Percentiles rank a stretch among this genome's conserved stretches.
Evolutionary conservation across 2,329 filamentous ascomycete genomes (phyloP).

Genomic region (Aureobasidium sp.): DNA sequence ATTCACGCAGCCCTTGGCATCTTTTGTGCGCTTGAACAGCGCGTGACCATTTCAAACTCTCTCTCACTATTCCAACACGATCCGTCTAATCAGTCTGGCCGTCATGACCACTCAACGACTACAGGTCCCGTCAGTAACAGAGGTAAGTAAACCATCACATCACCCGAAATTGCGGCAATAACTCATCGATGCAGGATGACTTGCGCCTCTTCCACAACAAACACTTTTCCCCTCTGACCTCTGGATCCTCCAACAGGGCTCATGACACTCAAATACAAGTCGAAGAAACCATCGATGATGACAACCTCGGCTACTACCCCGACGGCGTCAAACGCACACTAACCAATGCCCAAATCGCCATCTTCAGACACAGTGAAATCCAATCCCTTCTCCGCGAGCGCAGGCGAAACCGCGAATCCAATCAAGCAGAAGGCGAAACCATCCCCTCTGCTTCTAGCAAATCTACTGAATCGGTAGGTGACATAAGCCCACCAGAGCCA

Average conservation of each 20-base stretch:
- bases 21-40: background rate
- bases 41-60: background rate
- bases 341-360: conserved; percentile 83
- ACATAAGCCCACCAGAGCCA: background rate
- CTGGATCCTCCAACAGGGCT: conserved; percentile 9
- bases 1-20: background rate
- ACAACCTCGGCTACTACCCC: conserved; percentile 72
- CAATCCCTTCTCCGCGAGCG: conserved; percentile 52
- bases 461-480: background rate
- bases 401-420: conserved; percentile 14
- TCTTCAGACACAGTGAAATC: conserved; percentile 85
- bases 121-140: background rate
- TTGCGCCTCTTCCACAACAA: conserved; percentile 1
- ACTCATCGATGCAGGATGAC: background rate
- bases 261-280: background rate
- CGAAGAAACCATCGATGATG: conserved; percentile 35
- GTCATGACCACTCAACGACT: background rate
- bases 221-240: background rate
- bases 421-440: background rate
- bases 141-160: background rate
- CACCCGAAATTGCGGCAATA: rapidly evolving
- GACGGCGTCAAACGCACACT: conserved; percentile 85
- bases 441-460: background rate
- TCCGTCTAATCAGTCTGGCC: background rate
- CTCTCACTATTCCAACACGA: background rate